Evolutionary conservation across 192 early-diverging fungal genomes (phyloP).

Genomic region (Coemansia sp.): DNA sequence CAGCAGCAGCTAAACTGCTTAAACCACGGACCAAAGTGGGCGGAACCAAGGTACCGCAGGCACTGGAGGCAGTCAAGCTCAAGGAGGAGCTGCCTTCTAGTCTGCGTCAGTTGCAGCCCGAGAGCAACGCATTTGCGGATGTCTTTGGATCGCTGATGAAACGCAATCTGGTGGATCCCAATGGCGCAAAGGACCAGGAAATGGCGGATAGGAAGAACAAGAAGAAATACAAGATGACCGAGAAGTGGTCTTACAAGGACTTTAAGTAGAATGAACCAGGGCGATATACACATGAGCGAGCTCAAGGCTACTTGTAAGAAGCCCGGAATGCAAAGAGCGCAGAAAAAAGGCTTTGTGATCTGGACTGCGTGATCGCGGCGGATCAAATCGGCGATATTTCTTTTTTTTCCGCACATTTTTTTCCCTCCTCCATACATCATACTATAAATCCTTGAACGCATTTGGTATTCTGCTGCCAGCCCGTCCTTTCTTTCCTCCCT

Average conservation of each 20-base stretch:
- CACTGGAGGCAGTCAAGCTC: constrained; percentile 38
- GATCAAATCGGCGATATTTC: too few relatives aligned
- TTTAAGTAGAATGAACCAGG: constrained; percentile 30
- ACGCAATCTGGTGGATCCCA: constrained; percentile 45
- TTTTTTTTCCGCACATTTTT: too few relatives aligned
- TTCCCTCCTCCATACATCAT: too few relatives aligned
- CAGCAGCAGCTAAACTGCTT: constrained; percentile 16
- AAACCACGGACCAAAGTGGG: constrained; percentile 33
- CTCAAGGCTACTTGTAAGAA: too few relatives aligned
- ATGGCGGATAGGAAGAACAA: constrained; percentile 1
- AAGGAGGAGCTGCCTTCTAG: constrained; percentile 38
- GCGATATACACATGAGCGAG: too few relatives aligned
- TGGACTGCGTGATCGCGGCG: too few relatives aligned
- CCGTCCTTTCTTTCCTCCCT: too few relatives aligned
- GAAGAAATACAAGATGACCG: constrained; percentile 23
- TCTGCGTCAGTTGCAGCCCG: constrained; percentile 44
- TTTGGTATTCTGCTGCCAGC: too few relatives aligned
- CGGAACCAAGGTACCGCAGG: constrained; percentile 25
- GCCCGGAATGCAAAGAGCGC: too few relatives aligned
- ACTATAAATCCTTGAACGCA: too few relatives aligned
- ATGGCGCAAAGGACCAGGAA: constrained; percentile 8
- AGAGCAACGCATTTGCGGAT: constrained; percentile 29
- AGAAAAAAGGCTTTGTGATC: too few relatives aligned
- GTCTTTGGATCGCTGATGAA: constrained; percentile 38
- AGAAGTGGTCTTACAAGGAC: constrained; percentile 50